Percentiles rank a stretch among this genome's conserved stretches.
Evolutionary conservation across 2,329 filamentous ascomycete species (phyloP).

Genomic region (Colletotrichum kahawae): DNA sequence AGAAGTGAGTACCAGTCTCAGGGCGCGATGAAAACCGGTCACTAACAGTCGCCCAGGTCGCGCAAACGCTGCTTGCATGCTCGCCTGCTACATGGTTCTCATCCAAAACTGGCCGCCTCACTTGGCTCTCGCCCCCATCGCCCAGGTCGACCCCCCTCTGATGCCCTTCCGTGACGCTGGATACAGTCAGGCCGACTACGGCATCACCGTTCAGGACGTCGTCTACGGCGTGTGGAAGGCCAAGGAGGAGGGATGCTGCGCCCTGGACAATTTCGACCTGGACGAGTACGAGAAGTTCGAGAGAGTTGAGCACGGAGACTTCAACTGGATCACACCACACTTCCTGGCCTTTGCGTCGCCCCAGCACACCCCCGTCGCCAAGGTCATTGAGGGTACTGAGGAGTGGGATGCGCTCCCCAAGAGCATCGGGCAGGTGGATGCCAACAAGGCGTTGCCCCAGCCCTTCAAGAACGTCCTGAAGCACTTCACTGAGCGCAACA

Average conservation of each 20-base stretch:
- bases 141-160: constrained; percentile 93
- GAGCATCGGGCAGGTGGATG: constrained; percentile 74
- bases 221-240: constrained; percentile 99
- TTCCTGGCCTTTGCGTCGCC: constrained; percentile 98
- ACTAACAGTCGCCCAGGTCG: constrained; percentile 62
- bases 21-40: constrained; percentile 23
- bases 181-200: constrained; percentile 97
- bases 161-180: constrained; percentile 99
- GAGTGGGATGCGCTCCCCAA: constrained; percentile 77
- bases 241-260: constrained; percentile 92
- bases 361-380: constrained; percentile 77
- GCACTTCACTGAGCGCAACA: constrained; percentile 86
- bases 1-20: constrained; percentile 67
- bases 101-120: constrained; percentile 98
- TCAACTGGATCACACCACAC: constrained; percentile 97
- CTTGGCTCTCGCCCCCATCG: constrained; percentile 91
- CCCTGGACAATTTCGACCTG: constrained; percentile 90
- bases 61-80: constrained; percentile 90
- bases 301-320: constrained; percentile 96
- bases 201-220: constrained; percentile 93
- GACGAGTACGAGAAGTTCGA: constrained; percentile 98
- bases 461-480: constrained; percentile 96
- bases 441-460: constrained; percentile 72
- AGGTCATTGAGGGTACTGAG: constrained; percentile 75
- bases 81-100: constrained; percentile 98